phyloP scores from a whole-genome alignment of 805 yeast species.

The Myxozyma melibiosi region DNA sequence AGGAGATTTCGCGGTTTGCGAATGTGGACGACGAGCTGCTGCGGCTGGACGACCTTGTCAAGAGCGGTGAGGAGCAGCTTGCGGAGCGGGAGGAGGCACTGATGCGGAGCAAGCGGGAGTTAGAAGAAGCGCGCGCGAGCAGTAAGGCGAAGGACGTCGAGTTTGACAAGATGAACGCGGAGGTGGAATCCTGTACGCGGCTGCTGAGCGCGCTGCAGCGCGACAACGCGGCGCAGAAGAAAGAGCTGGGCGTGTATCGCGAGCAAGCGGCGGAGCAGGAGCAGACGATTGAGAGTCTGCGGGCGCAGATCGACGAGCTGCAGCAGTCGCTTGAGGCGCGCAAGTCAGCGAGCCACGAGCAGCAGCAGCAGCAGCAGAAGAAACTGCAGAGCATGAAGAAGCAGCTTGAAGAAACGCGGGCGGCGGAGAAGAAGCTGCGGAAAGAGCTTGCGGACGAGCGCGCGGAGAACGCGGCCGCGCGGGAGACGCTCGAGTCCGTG shows the following conservation, averaged over 20 bases:
- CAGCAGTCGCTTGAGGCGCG: background rate
- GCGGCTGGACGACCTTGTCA: slow-evolving; percentile 9
- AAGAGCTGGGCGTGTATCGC: slow-evolving; percentile 6
- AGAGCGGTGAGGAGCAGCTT: slow-evolving; percentile 46
- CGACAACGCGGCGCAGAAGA: slow-evolving; percentile 18
- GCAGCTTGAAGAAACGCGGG: slow-evolving; percentile 8
- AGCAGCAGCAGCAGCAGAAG: background rate
- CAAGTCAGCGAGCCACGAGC: background rate
- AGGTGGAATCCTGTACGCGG: slow-evolving; percentile 17
- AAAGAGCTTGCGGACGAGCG: slow-evolving; percentile 1
- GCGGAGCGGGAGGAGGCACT: slow-evolving; percentile 47
- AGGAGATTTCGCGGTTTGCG: background rate
- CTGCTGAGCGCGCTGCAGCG: slow-evolving; percentile 22
- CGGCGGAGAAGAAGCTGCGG: background rate
- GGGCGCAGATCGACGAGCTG: background rate
- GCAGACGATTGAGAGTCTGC: slow-evolving; percentile 1
- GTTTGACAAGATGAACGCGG: slow-evolving; percentile 14
- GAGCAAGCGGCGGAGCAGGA: slow-evolving; percentile 13
- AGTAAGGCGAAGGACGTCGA: slow-evolving; percentile 9
- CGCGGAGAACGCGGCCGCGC: background rate
- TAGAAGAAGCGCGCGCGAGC: background rate
- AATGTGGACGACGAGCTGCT: slow-evolving; percentile 5
- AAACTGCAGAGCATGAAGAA: background rate
- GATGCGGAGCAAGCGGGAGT: background rate
- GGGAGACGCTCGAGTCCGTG: background rate